Evolutionary conservation across 768 basidiomycete species (phyloP), one percentile per base, ranked within the genome.

Genomic region (Agrocybe chaxingu): DNA sequence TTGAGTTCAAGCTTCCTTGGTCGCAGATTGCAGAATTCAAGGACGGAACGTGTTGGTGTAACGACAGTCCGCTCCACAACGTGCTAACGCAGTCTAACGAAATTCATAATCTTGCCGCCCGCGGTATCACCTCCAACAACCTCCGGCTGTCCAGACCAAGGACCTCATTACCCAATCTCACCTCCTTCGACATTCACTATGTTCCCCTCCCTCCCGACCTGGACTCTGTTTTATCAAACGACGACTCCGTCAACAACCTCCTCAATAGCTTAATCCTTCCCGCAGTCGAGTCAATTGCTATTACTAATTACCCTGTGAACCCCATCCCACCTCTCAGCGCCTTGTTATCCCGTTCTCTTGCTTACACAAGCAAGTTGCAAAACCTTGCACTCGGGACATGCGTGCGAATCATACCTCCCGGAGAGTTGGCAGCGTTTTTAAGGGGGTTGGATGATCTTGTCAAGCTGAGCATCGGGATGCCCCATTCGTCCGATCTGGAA

Each of bases 281-380:
- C 10, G 8, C 34, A 4, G 33, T 56, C 7, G 29, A 46, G 8
- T n/a, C 18, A 19, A 46, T 52, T 45, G 42, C 19, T n/a, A 48
- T 56, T 34, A 48, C 39, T 12, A 49, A 52, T n/a, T 56, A 52
- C 16, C 55, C 50, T 13, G 48, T 31, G 32, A 42, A 52, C 39
- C 5, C 50, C n/a, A 24, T 56, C 8, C 51, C 55, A 1, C 36
- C 42, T 10, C 29, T 56, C 1, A 49, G 38, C 7, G 42, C 50
- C 7, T n/a, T 56, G 10, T 44, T 56, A n/a, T 4, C 37, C 11
- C 55, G 51, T 8, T 52, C 50, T 34, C 44, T 41, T 7, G 40
- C 34, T 7, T 46, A 39, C 3, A 39, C 40, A 3, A 24, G 19
- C 3, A 11, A 8, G 19, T 30, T 56, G 31, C 47, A 50, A 13